phyloP scores from a whole-genome alignment of 108 stramenopile genomes.

The Cyclotella choctawhatcheeana region DNA sequence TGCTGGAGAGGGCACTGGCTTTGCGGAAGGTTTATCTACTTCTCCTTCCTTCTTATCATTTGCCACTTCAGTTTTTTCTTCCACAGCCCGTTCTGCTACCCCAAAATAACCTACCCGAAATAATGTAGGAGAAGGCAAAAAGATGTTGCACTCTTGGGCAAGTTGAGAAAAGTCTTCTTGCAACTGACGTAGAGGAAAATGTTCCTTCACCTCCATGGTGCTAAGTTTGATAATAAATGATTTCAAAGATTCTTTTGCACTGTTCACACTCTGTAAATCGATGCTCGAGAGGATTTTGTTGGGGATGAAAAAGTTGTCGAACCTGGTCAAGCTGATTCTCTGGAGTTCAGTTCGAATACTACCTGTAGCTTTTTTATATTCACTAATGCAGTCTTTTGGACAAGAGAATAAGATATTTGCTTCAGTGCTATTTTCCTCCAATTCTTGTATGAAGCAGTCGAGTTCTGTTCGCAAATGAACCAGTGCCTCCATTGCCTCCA shows the following conservation, averaged over 20 bases:
- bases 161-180: slow-evolving; percentile 14
- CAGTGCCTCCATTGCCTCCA: slow-evolving; percentile 29
- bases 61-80: too few species aligned
- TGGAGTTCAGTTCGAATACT: slow-evolving; percentile 1
- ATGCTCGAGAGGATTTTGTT: neutral
- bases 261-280: neutral
- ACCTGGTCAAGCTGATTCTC: neutral
- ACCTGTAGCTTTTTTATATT: slow-evolving; percentile 12
- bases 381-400: neutral
- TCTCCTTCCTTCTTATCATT: neutral
- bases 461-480: slow-evolving; percentile 22
- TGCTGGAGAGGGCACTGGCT: neutral
- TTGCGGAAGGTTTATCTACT: too few species aligned
- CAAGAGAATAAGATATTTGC: neutral
- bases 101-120: slow-evolving; percentile 23
- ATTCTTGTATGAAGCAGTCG: neutral
- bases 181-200: too few species aligned
- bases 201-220: neutral
- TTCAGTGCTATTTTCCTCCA: neutral
- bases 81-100: too few species aligned
- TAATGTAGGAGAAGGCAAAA: slow-evolving; percentile 8
- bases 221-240: neutral
- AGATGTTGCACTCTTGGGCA: neutral
- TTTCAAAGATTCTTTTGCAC: neutral
- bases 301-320: slow-evolving; percentile 17